Evolutionary conservation across 192 early-diverging fungal genomes (phyloP).

Genomic region (Coemansia sp.): DNA sequence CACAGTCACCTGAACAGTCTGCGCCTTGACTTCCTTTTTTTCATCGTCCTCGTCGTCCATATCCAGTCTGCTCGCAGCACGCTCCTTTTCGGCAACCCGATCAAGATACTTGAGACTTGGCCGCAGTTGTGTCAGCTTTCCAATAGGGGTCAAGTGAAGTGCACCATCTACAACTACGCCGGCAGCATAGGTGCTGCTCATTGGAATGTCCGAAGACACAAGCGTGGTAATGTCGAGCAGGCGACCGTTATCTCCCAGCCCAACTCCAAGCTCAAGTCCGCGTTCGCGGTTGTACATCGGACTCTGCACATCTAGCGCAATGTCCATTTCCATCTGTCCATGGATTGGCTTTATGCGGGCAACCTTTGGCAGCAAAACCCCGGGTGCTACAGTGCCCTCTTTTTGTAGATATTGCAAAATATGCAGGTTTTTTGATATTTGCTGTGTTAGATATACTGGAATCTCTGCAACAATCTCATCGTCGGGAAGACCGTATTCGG

Average conservation of each 20-base stretch:
- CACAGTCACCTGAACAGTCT: constrained; percentile 57
- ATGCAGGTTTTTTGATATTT: constrained; percentile 69
- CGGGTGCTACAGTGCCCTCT: constrained; percentile 39
- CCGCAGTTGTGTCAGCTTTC: constrained; percentile 74
- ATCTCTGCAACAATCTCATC: constrained; percentile 74
- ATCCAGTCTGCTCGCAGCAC: constrained; percentile 64
- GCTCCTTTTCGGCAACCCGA: constrained; percentile 79
- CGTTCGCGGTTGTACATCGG: constrained; percentile 74
- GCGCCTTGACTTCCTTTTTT: constrained; percentile 33
- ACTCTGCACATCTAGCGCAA: constrained; percentile 73
- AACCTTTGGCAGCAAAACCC: constrained; percentile 56
- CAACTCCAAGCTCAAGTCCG: constrained; percentile 76
- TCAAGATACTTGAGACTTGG: constrained; percentile 90
- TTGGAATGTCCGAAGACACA: constrained; percentile 74
- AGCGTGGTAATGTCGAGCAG: constrained; percentile 82
- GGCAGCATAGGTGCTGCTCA: constrained; percentile 77
- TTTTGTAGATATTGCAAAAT: constrained; percentile 83
- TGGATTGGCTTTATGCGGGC: constrained; percentile 83
- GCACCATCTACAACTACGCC: constrained; percentile 79
- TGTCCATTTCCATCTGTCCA: constrained; percentile 81
- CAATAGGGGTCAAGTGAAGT: constrained; percentile 83
- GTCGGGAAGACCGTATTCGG: constrained; percentile 53
- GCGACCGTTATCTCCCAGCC: constrained; percentile 69
- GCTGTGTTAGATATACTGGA: constrained; percentile 75
- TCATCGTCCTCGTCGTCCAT: constrained; percentile 72